These are phyloP conservation scores for Rhododendron simsii DNA, from an alignment of 148 eudicot genomes.

Conservation along the genomic window DNA sequence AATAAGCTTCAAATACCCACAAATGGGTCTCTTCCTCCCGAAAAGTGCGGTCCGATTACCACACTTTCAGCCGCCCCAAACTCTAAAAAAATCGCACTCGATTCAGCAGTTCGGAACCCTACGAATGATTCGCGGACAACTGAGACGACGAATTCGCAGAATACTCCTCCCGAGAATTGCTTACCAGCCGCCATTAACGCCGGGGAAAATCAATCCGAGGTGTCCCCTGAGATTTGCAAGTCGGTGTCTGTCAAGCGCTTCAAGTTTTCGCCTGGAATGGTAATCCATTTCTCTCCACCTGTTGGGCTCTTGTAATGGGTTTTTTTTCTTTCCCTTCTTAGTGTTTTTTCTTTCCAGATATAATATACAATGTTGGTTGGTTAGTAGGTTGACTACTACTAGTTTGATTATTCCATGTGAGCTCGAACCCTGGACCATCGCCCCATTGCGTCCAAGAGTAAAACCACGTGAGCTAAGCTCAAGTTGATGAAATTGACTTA, in stretches of 20 bases:
- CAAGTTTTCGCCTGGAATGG: conserved; percentile 99
- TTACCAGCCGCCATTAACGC: conserved; percentile 20
- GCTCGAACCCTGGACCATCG: too few species aligned
- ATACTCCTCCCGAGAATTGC: conserved; percentile 36
- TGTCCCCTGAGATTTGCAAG: conserved; percentile 66
- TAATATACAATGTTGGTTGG: not conserved
- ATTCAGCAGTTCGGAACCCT: conserved; percentile 11
- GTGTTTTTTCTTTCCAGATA: not conserved
- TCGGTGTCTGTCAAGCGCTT: conserved; percentile 49
- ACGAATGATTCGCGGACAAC: conserved; percentile 3
- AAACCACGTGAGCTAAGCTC: not conserved
- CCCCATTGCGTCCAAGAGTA: not conserved
- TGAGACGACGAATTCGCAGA: conserved; percentile 15
- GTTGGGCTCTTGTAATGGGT: not conserved
- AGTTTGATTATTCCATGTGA: too few species aligned
- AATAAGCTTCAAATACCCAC: conserved; percentile 1
- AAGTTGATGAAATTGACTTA: not conserved
- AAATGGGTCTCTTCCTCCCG: conserved; percentile 5
- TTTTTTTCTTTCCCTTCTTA: not conserved
- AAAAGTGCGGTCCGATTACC: not conserved
- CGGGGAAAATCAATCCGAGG: conserved; percentile 37
- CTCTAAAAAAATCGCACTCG: conserved; percentile 1
- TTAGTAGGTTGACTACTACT: not conserved
- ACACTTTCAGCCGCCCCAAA: conserved; percentile 5
- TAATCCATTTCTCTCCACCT: conserved; percentile 16